Percentiles rank a stretch among this genome's conserved stretches.
phyloP scores from a whole-genome alignment of 371 early-diverging fungal species.

The Mortierella sp. region DNA sequence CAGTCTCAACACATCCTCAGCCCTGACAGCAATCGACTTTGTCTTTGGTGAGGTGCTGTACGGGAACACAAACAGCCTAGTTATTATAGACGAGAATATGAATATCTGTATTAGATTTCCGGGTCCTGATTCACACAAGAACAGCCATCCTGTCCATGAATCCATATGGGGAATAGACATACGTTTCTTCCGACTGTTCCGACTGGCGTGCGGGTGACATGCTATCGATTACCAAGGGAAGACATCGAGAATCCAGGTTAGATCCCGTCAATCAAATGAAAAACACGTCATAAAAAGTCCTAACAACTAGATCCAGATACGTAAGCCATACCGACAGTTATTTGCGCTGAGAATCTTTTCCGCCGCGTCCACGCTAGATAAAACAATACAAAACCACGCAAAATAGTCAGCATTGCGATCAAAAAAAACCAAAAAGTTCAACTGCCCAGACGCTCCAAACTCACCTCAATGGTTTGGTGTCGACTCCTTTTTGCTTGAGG shows the following conservation, averaged over 20 bases:
- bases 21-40: conserved; percentile 60
- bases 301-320: background rate
- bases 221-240: conserved; percentile 2
- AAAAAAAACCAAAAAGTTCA: background rate
- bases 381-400: background rate
- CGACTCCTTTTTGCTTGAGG: conserved; percentile 36
- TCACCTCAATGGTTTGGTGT: conserved; percentile 34
- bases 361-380: background rate
- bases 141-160: no score
- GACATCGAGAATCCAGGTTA: background rate
- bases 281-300: no score
- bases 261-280: no score
- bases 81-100: background rate
- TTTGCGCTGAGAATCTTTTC: conserved; percentile 8
- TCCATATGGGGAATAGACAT: background rate
- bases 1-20: conserved; percentile 63
- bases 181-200: conserved; percentile 38
- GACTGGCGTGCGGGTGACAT: background rate
- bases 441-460: no score
- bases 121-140: background rate
- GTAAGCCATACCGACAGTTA: background rate
- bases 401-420: background rate
- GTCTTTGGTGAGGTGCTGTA: conserved; percentile 32
- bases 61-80: conserved; percentile 54
- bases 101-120: background rate